Evolutionary conservation across 306 rosid genomes (phyloP), one percentile per base, ranked within the genome.

Genomic region (Rosa multiflora): DNA sequence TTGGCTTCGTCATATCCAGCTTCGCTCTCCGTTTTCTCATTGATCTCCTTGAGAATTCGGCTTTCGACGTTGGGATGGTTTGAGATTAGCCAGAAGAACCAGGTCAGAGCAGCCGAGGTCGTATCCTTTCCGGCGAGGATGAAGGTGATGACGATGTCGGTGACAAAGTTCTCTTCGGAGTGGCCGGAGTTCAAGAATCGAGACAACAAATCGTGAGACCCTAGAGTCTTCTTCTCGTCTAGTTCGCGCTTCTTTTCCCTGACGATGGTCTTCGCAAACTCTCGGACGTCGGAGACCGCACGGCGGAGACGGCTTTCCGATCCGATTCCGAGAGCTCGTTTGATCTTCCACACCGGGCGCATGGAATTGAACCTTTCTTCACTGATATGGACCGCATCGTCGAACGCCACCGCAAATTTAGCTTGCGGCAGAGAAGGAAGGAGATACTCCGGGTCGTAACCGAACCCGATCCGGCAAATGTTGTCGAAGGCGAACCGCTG

Each of bases 401-500:
- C 91, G 26, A 91, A 90, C 7, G 98, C 97, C 7, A 15, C 44
- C 0, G 89, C 90, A 70, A 93, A 87, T 17, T 82, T 47, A 7
- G 91, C 71, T 15, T 81, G 46, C 0, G 86, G 90, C 4, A 90
- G 82, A 43, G 92, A 88, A 1, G 91, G 91, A 21, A 78, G 74
- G 32, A 93, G 78, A 75, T 89, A 88, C 13, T 82, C 84, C 0
- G 97, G 98, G 32, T 93, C 93, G 61, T 77, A 88, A 4, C 98
- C 97, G 26, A 91, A 89, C 13, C 91, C 92, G 29, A 91, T 90
- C 55, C 51, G 84, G 72, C 94, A 85, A 6, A 91, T 87, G 71
- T 90, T 93, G 21, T 93, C 97, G 23, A 93, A 88, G 0, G 93
- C 90, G 56, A 93, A 93, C 8, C 97, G 82, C 23, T 91, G 95